Evolutionary conservation across 371 early-diverging fungal genomes (phyloP).

Genomic region (Apophysomyces variabilis): DNA sequence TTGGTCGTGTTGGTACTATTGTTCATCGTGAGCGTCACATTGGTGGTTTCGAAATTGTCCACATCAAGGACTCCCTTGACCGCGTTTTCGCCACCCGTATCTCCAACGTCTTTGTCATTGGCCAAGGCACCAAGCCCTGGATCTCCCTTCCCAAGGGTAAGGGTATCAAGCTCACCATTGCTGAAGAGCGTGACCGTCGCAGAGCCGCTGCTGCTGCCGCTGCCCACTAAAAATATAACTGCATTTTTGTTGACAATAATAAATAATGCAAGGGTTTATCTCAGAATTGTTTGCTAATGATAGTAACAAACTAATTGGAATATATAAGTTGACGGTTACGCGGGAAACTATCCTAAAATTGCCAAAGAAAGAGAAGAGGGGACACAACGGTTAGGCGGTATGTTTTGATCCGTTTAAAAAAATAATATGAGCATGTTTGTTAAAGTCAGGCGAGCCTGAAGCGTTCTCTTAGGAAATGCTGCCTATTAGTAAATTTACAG

Average conservation of each 20-base stretch:
- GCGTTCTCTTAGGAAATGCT: too few relatives aligned
- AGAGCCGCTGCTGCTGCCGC: conserved; percentile 61
- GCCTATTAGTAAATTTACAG: too few relatives aligned
- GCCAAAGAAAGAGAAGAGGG: too few relatives aligned
- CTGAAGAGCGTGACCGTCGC: conserved; percentile 96
- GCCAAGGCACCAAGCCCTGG: conserved; percentile 74
- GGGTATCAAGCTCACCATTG: conserved; percentile 97
- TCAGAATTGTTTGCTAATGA: not conserved
- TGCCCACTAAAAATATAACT: conserved; percentile 31
- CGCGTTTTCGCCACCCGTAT: conserved; percentile 91
- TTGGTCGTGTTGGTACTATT: conserved; percentile 99
- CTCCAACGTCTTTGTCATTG: conserved; percentile 94
- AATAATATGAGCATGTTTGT: too few relatives aligned
- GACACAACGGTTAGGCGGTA: too few relatives aligned
- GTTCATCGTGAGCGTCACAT: conserved; percentile 96
- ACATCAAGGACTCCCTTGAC: conserved; percentile 91
- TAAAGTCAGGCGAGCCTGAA: too few relatives aligned
- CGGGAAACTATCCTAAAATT: too few relatives aligned
- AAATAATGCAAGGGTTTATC: not conserved
- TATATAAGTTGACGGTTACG: too few relatives aligned
- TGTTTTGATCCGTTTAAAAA: too few relatives aligned
- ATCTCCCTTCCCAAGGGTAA: conserved; percentile 97
- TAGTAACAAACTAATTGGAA: not conserved
- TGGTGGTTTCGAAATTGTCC: conserved; percentile 97
- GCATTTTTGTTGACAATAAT: not conserved